phyloP scores from a whole-genome alignment of 208 protist species.

The Acanthamoeba royreba region DNA sequence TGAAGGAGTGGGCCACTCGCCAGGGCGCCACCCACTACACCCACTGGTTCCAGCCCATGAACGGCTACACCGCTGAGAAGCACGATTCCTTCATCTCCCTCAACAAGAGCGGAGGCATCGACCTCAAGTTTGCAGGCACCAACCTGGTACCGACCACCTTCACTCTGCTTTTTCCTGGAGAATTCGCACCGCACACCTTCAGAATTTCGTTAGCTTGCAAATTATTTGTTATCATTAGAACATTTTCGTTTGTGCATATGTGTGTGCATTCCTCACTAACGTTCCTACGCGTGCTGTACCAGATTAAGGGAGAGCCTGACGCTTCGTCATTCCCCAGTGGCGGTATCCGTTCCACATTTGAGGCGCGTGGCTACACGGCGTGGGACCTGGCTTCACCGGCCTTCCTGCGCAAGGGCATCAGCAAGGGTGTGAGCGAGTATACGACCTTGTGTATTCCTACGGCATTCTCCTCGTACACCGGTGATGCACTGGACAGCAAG shows the following conservation, averaged over 20 bases:
- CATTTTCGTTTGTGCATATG: background rate
- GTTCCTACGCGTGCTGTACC: background rate
- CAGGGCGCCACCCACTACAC: conserved; percentile 79
- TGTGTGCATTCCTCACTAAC: background rate
- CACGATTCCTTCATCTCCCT: conserved; percentile 77
- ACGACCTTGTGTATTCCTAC: conserved; percentile 81
- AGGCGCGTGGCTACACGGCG: conserved; percentile 84
- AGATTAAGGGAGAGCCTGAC: conserved; percentile 85
- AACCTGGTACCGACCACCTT: conserved; percentile 56
- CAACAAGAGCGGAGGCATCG: conserved; percentile 44
- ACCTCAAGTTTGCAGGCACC: conserved; percentile 29
- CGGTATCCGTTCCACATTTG: conserved; percentile 78
- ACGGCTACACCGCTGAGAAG: conserved; percentile 71
- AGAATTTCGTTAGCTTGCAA: conserved; percentile 62
- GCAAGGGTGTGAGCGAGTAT: conserved; percentile 65
- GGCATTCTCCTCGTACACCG: conserved; percentile 79
- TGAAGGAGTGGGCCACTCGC: conserved; percentile 82
- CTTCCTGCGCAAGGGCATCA: conserved; percentile 65
- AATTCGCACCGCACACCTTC: too few species aligned
- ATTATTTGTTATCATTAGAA: background rate
- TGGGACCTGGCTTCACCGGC: conserved; percentile 83
- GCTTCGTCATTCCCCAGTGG: conserved; percentile 84
- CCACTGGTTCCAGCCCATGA: conserved; percentile 87
- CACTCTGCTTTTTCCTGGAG: conserved; percentile 14
- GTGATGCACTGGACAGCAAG: conserved; percentile 85